Percentiles rank a stretch among this genome's conserved stretches.
These are phyloP conservation scores for Pichiaceae sp. DNA, from an alignment of 1,139 yeast genomes.

Conservation along the genomic window DNA sequence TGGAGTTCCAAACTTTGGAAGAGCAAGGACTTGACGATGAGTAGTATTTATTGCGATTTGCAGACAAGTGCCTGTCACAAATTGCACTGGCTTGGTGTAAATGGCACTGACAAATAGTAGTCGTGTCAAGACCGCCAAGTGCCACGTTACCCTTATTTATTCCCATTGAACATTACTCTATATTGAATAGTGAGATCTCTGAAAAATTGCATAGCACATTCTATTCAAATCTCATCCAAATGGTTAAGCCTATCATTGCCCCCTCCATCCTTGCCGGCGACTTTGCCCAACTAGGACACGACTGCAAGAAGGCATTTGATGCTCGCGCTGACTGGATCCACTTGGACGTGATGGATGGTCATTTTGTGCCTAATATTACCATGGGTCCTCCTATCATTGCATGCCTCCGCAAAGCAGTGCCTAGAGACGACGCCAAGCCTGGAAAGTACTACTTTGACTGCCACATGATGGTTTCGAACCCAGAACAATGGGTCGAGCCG, in stretches of 20 bases:
- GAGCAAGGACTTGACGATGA: conserved; percentile 37
- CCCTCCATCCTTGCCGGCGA: conserved; percentile 96
- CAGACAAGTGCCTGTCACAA: not conserved
- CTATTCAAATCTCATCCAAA: too few species aligned
- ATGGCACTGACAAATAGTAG: too few species aligned
- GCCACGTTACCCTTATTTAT: too few species aligned
- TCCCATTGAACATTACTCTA: too few species aligned
- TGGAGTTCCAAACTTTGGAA: conserved; percentile 59
- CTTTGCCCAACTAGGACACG: conserved; percentile 81
- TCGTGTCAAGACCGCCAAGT: too few species aligned
- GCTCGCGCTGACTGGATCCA: conserved; percentile 92
- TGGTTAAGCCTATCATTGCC: conserved; percentile 84
- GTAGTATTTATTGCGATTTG: conserved; percentile 1
- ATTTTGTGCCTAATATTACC: conserved; percentile 93
- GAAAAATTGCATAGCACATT: too few species aligned
- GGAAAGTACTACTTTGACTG: conserved; percentile 69
- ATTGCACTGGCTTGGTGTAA: too few species aligned
- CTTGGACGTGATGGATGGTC: conserved; percentile 97
- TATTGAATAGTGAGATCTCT: too few species aligned
- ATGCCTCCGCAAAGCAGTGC: conserved; percentile 71
- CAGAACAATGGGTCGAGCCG: conserved; percentile 91
- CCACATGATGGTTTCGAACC: conserved; percentile 97
- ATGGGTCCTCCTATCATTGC: conserved; percentile 87
- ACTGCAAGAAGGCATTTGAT: conserved; percentile 72
- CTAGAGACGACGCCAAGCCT: conserved; percentile 28